phyloP scores from a whole-genome alignment of 1,139 yeast genomes.

The Taphrina wiesneri region DNA sequence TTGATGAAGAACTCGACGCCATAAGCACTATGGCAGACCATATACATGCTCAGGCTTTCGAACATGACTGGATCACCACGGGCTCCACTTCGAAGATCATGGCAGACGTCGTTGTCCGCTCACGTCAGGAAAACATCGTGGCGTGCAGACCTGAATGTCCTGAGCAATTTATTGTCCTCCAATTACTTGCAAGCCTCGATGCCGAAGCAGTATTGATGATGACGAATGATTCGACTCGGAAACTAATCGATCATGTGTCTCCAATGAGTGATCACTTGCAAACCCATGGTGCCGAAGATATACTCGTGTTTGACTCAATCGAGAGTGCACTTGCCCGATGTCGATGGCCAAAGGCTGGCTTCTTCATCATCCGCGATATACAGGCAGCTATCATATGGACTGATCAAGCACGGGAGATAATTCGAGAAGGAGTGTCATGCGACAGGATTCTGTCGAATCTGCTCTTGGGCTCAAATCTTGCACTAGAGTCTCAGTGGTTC shows the following conservation, averaged over 20 bases:
- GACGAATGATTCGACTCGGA: background rate
- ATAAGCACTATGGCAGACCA: constrained; percentile 36
- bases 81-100: background rate
- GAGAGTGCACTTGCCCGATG: background rate
- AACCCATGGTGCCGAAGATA: background rate
- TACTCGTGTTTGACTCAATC: constrained; percentile 2
- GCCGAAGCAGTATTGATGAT: constrained; percentile 14
- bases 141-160: background rate
- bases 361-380: background rate
- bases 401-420: background rate
- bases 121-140: background rate
- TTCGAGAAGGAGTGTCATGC: background rate
- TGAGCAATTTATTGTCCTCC: background rate
- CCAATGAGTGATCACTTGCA: constrained; percentile 1
- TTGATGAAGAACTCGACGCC: constrained; percentile 16
- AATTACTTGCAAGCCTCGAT: background rate
- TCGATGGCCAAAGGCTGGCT: constrained; percentile 2
- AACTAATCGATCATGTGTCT: background rate
- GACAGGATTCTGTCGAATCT: background rate
- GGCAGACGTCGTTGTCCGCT: background rate
- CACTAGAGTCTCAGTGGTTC: background rate
- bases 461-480: background rate
- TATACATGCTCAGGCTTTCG: constrained; percentile 6
- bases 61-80: constrained; percentile 7
- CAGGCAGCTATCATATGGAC: constrained; percentile 26